Conservation (phyloP, 345 rosid species). For the Euphorbia pulcherrima region DNA sequence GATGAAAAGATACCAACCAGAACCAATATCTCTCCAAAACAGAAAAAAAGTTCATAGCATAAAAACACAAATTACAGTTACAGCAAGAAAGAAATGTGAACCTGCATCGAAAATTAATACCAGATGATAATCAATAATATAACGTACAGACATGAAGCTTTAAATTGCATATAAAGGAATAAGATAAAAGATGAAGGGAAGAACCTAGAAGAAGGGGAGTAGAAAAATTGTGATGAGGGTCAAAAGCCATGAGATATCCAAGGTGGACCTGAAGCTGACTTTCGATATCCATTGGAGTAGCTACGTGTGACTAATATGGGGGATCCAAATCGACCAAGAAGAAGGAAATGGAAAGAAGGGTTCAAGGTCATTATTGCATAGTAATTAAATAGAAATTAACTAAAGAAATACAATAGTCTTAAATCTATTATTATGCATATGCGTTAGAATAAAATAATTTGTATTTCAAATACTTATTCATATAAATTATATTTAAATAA, state of each 20-base stretch:
- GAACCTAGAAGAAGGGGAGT: slow-evolving; percentile 62
- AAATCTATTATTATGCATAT: no score
- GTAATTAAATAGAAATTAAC: no score
- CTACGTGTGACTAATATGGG: neutral
- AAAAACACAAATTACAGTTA: neutral
- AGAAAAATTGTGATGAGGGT: slow-evolving; percentile 44
- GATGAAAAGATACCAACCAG: neutral
- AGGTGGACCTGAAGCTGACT: slow-evolving; percentile 46
- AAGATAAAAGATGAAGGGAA: neutral
- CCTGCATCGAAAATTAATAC: neutral
- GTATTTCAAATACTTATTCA: neutral
- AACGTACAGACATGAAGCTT: neutral
- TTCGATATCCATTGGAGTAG: slow-evolving; percentile 1
- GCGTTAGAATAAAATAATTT: no score
- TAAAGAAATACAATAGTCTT: no score
- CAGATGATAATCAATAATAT: neutral
- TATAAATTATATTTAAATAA: no score
- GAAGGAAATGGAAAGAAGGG: neutral
- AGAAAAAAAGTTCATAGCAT: neutral
- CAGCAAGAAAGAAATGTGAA: neutral
- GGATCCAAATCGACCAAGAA: neutral
- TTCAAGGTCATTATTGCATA: neutral
- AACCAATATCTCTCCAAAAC: neutral
- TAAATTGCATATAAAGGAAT: neutral
- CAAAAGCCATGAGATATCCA: slow-evolving; percentile 67